Percentiles rank a stretch among this genome's conserved stretches.
phyloP scores from a whole-genome alignment of 1,284 basidiomycete genomes.

The Sanghuangporus weigelae region DNA sequence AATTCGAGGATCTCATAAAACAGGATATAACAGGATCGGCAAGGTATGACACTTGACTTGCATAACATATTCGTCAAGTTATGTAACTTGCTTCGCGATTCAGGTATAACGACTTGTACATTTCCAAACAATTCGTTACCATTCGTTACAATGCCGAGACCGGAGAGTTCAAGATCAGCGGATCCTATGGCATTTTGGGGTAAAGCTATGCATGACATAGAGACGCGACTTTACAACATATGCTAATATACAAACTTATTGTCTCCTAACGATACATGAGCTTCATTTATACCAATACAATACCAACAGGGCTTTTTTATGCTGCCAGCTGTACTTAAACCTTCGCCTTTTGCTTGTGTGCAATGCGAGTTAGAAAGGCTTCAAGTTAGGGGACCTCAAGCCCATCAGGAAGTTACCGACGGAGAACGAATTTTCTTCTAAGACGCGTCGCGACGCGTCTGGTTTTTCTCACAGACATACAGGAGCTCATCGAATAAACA shows the following conservation, averaged over 20 bases:
- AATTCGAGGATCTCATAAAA: conserved; percentile 40
- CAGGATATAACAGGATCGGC: conserved; percentile 23
- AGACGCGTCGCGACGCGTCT: no score
- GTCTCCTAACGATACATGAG: not conserved
- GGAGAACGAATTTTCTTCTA: no score
- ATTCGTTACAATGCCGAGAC: conserved; percentile 41
- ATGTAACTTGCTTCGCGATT: not conserved
- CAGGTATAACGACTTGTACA: conserved; percentile 37
- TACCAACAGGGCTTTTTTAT: not conserved
- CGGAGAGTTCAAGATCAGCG: conserved; percentile 46
- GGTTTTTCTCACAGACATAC: no score
- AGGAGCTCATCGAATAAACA: not conserved
- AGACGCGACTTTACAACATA: not conserved
- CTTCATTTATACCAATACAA: not conserved
- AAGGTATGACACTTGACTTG: conserved; percentile 28
- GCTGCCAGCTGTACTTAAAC: not conserved
- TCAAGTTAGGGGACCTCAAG: no score
- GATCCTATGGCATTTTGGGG: conserved; percentile 11
- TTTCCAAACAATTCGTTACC: conserved; percentile 42
- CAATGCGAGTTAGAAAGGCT: not conserved
- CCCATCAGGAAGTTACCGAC: no score
- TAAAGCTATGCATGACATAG: not conserved
- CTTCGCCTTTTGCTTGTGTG: not conserved
- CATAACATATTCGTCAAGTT: not conserved
- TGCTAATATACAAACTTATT: not conserved